Evolutionary conservation across 2,329 filamentous ascomycete species (phyloP), one percentile per base, ranked within the genome.

Genomic region (Fusarium hostae): DNA sequence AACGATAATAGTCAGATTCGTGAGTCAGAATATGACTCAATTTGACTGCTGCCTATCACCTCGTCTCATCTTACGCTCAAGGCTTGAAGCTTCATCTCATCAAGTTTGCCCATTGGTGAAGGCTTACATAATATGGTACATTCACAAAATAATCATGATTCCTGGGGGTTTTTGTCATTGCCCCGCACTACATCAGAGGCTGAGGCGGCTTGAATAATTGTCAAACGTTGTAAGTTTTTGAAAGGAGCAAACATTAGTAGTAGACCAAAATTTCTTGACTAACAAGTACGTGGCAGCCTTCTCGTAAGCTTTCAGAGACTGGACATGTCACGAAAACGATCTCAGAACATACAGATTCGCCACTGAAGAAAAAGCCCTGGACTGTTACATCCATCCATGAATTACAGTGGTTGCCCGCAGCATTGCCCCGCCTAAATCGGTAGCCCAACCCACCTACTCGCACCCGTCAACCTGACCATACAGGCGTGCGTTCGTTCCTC

Each of bases 121-220:
- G 26, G 75, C 67, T 77, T 77, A 77, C 75, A 76, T 76, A 76
- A 76, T 76, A 76, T 76, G 52, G n/a, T 44, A 45, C 63, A 75
- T 74, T 75, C 75, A 77, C 75, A 77, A 61, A 77, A 67, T 48
- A 68, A 63, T 48, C 59, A 63, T 63, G 59, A 61, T 68, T 68
- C 62, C 34, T 32, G 54, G 61, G 48, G 32, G 37, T 40, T 54
- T 39, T 51, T 28, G 34, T 39, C 40, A 50, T 40, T 63, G 63
- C 65, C 65, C 65, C 65, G 64, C 65, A 68, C 63, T 62, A 34
- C 56, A 62, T 50, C n/a, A 43, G 41, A 62, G 32, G 39, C 39
- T 39, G 26, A 40, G 43, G 26, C 44, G 58, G 40, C 60, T 62
- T 50, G 59, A 62, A 59, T 48, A 50, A 50, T 41, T 34, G 51